Conservation (phyloP, 345 rosid genomes). For the Citrus maxima region DNA sequence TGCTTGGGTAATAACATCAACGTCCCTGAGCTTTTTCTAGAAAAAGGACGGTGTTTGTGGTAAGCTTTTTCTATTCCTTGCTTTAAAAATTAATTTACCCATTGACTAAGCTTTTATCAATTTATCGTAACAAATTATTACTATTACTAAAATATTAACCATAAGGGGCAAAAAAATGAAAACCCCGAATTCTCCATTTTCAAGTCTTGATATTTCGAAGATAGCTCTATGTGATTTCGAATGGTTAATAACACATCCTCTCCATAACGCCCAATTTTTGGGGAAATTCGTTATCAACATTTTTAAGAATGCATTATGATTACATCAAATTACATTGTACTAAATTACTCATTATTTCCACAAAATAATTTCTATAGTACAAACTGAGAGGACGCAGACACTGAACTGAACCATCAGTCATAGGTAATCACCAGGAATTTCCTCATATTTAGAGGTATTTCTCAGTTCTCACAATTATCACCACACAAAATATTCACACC, state of each 20-base stretch:
- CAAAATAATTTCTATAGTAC: conserved; percentile 8
- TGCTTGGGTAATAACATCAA: too few relatives aligned
- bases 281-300: not conserved
- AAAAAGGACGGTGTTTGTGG: too few relatives aligned
- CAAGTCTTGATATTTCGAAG: too few relatives aligned
- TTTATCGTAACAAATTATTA: too few relatives aligned
- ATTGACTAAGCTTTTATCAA: too few relatives aligned
- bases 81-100: too few relatives aligned
- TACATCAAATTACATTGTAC: not conserved
- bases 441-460: not conserved
- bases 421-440: not conserved
- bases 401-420: not conserved
- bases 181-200: too few relatives aligned
- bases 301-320: not conserved
- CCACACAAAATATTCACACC: not conserved
- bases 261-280: not conserved
- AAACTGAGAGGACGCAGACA: not conserved
- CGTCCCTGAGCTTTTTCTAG: too few relatives aligned
- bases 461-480: not conserved
- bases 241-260: not conserved
- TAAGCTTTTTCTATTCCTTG: too few relatives aligned
- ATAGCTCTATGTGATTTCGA: not conserved
- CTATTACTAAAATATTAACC: too few relatives aligned
- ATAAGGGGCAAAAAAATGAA: too few relatives aligned
- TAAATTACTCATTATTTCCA: not conserved